phyloP scores from a whole-genome alignment of 2,329 filamentous ascomycete species.

The Penicillium capsulatum region DNA sequence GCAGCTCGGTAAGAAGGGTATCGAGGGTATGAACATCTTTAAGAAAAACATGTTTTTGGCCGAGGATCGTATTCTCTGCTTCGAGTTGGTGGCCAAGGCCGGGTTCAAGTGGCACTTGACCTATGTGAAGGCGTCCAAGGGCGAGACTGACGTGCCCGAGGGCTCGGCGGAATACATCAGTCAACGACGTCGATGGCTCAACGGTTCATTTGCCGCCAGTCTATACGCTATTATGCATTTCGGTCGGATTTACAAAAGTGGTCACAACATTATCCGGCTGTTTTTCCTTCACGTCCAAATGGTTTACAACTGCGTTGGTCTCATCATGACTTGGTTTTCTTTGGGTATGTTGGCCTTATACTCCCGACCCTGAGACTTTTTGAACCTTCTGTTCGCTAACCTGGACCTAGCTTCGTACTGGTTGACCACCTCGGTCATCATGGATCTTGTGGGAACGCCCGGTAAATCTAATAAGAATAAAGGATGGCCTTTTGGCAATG shows the following conservation, averaged over 20 bases:
- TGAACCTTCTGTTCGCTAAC: constrained; percentile 2
- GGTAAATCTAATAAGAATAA: constrained; percentile 17
- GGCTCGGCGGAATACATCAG: constrained; percentile 93
- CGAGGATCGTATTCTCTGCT: constrained; percentile 98
- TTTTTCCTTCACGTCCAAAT: constrained; percentile 96
- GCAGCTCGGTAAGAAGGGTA: constrained; percentile 94
- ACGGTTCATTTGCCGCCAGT: constrained; percentile 94
- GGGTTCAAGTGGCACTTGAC: constrained; percentile 98
- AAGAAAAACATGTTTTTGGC: constrained; percentile 99
- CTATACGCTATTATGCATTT: constrained; percentile 98
- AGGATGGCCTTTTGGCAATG: constrained; percentile 24
- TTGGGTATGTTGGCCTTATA: constrained; percentile 47
- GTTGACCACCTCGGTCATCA: constrained; percentile 25
- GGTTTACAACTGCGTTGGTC: constrained; percentile 82
- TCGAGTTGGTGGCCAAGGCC: constrained; percentile 95
- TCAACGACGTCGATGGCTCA: constrained; percentile 94
- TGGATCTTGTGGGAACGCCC: constrained; percentile 26
- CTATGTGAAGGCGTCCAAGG: constrained; percentile 97
- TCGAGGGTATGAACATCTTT: constrained; percentile 99
- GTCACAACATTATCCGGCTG: constrained; percentile 94
- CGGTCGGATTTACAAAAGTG: constrained; percentile 92
- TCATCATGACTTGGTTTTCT: constrained; percentile 84
- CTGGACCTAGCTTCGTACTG: constrained; percentile 20
- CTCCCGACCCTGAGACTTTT: no score
- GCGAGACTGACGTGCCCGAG: constrained; percentile 97